Base-by-base conservation (phyloP, 1,284 basidiomycete genomes). In the Schizophyllum commune region DNA sequence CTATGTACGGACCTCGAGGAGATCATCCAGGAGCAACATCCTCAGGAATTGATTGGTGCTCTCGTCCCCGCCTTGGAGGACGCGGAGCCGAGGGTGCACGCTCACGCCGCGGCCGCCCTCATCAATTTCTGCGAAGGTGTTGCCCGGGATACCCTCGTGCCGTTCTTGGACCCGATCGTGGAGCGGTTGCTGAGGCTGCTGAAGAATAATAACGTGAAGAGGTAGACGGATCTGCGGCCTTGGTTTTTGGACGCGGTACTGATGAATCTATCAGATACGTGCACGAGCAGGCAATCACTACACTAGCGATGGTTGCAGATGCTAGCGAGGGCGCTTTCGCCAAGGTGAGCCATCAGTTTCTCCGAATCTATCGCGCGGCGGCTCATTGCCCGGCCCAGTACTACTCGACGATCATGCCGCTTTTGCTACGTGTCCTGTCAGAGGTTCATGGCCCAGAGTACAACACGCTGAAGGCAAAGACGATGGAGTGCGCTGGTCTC, bases 51-150 rank as follows among this genome's bases (percentile, higher is more conserved):
- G 0, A 86, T 93, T 65, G 74, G 82, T 0, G 85, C 84, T 0
- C 76, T 92, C 52, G 86, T 93, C 64, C 84, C 84, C 0, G 80
- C 91, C 0, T 77, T 94, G 2, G 85, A 89, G 66, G 91, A 89
- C 59, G 85, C 86, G 3, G 88, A 92, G 68, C 78, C 88, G 55
- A 75, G 89, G 91, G 91, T 94, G 0, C 90, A 92, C 63, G 80
- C 90, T 0, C 92, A 94, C 66, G 90, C 92, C 0, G 90, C 91
- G 0, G 88, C 92, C 0, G 90, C 90, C 0, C 77, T 94, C n/a
- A 91, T 93, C 68, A 94, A 94, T 72, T 94, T 94, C 73, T 94
- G 90, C 72, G 88, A 93, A 70, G 88, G 88, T 51, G 88, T 90
- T 33, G 86, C 85, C 65, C 79, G 83, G n/a, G 81, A 88, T 19